A percentile compares a stretch with the other conserved stretches of the same genome.
Evolutionary conservation across 768 basidiomycete genomes (phyloP).

Genomic region (Mycena sanguinolenta): DNA sequence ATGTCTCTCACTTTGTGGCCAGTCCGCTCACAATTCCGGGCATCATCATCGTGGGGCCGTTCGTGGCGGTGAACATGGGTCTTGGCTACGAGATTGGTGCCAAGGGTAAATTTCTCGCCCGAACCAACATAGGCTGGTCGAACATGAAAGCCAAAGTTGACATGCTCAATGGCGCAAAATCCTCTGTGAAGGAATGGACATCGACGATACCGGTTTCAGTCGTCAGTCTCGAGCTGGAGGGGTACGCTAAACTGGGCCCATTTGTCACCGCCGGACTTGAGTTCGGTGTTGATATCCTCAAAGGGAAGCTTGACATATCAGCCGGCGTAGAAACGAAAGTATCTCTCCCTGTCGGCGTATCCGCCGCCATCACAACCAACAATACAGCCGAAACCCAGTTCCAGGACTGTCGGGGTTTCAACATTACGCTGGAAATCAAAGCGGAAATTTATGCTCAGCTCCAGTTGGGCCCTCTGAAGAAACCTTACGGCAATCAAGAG

Average conservation of each 20-base stretch:
- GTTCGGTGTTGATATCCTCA: constrained; percentile 10
- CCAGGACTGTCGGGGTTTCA: too few relatives aligned
- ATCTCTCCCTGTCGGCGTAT: too few relatives aligned
- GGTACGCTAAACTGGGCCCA: background rate
- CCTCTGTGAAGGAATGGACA: background rate
- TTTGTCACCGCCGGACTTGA: constrained; percentile 1
- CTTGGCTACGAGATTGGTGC: background rate
- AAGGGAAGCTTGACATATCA: background rate
- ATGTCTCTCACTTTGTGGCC: too few relatives aligned
- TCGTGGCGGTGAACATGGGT: background rate
- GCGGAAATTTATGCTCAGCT: too few relatives aligned
- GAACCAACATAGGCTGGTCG: constrained; percentile 19
- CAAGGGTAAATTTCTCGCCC: background rate
- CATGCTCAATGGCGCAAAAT: background rate
- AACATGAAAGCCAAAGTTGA: constrained; percentile 10
- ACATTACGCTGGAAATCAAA: too few relatives aligned
- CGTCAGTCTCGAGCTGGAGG: constrained; percentile 10
- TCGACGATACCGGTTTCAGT: background rate
- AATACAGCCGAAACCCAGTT: too few relatives aligned
- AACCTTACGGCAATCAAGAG: too few relatives aligned
- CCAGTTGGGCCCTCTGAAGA: too few relatives aligned
- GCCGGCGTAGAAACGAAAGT: too few relatives aligned
- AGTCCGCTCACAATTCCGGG: constrained; percentile 9
- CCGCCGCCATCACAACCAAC: too few relatives aligned
- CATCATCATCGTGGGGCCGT: constrained; percentile 7